These are phyloP conservation scores for Talinum fruticosum DNA, from an alignment of 148 eudicot genomes.

Conservation along the genomic window DNA sequence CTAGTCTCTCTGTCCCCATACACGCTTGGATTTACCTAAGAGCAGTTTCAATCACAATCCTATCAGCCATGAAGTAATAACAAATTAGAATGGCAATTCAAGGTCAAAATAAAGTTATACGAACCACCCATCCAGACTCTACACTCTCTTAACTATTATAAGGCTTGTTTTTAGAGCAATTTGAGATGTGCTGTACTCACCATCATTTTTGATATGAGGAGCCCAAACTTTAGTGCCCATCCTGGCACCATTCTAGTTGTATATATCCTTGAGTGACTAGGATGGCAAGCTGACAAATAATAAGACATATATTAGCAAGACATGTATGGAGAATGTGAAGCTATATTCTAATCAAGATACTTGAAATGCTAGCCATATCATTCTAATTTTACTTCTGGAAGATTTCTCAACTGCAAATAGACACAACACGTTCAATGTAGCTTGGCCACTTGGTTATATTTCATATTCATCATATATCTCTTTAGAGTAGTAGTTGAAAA, in stretches of 20 bases:
- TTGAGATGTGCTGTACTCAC: slow-evolving; percentile 28
- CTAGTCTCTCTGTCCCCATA: slow-evolving; percentile 31
- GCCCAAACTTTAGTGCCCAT: slow-evolving; percentile 29
- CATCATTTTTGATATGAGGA: slow-evolving; percentile 27
- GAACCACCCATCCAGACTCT: slow-evolving; percentile 30
- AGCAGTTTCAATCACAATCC: background rate
- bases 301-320: background rate
- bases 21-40: slow-evolving; percentile 22
- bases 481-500: background rate
- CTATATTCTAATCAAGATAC: background rate
- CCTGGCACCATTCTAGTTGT: slow-evolving; percentile 26
- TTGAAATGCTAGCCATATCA: background rate
- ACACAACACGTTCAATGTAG: background rate
- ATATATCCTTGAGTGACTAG: slow-evolving; percentile 12
- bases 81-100: background rate
- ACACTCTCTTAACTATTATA: slow-evolving; percentile 19
- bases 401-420: background rate
- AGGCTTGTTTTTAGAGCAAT: slow-evolving; percentile 25
- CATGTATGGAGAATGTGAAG: background rate
- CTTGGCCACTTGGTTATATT: background rate
- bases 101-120: background rate
- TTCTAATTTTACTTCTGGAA: too few relatives aligned
- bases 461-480: background rate
- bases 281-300: slow-evolving; percentile 15
- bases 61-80: slow-evolving; percentile 10